Base-by-base conservation (phyloP, 257 asterid species). In the Phtheirospermum japonicum region DNA sequence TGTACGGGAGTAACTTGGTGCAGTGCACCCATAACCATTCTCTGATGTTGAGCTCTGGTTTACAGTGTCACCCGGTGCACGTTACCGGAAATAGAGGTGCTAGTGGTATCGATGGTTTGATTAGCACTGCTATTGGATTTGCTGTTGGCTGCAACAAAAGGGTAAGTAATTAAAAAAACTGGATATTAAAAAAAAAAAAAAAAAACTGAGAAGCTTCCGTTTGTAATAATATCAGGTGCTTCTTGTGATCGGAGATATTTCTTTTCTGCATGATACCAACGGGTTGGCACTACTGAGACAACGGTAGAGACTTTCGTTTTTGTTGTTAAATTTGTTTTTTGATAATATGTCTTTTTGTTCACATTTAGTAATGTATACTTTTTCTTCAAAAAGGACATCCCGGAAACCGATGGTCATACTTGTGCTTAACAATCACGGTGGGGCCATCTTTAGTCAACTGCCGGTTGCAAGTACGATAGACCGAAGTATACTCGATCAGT, bases 71-170 rank as follows among this genome's bases (percentile, higher is more conserved):
- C 40, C 73, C 71, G 68, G 83, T 89, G 64, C 99, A 77, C 59
- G 87, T 89, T 53, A 79, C 78, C n/a, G 87, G 85, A 59, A 93
- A 93, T 65, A 75, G 99, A 75, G 99, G 99, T 57, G 95, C 99
- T 54, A 87, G 99, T 73, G 99, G 99, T 10, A 93, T 93, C 61
- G 99, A 93, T 74, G 99, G 99, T 58, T 66, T 93, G 80, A 87
- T 83, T 57, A 93, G 99, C 78, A 87, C 97, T 4, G 97, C 99
- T 64, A 61, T 84, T 46, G 99, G 99, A 19, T 93, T 85, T 75
- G 82, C 97, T 30, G 88, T 82, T 71, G 99, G 99, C 69, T 77
- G 94, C 88, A 89, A 90, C 70, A 93, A 87, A 78, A 76, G 86
- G 57, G 99, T 89, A 79, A 87, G 99, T 67, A 56, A 9, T 43